Conservation (phyloP, 257 asterid species). For the Solanum tacnaense region DNA sequence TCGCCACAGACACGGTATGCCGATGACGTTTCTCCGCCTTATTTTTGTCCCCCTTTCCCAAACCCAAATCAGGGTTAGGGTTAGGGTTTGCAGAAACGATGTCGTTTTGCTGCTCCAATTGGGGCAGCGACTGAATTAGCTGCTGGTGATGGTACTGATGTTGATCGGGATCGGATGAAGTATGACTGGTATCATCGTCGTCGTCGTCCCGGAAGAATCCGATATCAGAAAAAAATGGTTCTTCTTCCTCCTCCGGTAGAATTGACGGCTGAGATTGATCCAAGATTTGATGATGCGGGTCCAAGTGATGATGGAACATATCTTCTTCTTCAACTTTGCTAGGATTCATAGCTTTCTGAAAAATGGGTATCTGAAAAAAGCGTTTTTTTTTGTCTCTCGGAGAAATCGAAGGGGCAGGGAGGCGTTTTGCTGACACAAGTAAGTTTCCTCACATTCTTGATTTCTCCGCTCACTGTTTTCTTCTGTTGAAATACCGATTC, state of each 20-base stretch:
- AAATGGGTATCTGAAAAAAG: neutral
- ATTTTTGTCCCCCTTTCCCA: neutral
- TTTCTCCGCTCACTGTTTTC: neutral
- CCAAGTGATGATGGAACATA: slow-evolving; percentile 34
- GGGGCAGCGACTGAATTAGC: slow-evolving; percentile 14
- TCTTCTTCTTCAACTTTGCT: slow-evolving; percentile 62
- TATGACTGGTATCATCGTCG: slow-evolving; percentile 68
- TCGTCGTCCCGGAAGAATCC: slow-evolving; percentile 73
- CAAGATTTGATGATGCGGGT: slow-evolving; percentile 29
- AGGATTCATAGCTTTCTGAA: slow-evolving; percentile 37
- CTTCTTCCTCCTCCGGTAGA: slow-evolving; percentile 52
- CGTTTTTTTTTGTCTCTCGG: neutral
- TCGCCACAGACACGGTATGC: neutral
- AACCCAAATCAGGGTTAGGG: slow-evolving; percentile 11
- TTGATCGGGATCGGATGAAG: slow-evolving; percentile 70
- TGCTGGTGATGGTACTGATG: slow-evolving; percentile 5
- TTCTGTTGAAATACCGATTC: neutral
- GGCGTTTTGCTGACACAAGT: neutral
- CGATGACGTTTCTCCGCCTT: neutral
- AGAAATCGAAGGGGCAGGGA: neutral
- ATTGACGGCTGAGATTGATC: slow-evolving; percentile 39
- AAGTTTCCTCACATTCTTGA: neutral
- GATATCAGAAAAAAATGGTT: slow-evolving; percentile 54
- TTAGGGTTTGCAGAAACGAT: slow-evolving; percentile 46
- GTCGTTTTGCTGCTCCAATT: slow-evolving; percentile 9